Conservation (phyloP, 2,329 filamentous ascomycete genomes). For the Penicillium olsonii region DNA sequence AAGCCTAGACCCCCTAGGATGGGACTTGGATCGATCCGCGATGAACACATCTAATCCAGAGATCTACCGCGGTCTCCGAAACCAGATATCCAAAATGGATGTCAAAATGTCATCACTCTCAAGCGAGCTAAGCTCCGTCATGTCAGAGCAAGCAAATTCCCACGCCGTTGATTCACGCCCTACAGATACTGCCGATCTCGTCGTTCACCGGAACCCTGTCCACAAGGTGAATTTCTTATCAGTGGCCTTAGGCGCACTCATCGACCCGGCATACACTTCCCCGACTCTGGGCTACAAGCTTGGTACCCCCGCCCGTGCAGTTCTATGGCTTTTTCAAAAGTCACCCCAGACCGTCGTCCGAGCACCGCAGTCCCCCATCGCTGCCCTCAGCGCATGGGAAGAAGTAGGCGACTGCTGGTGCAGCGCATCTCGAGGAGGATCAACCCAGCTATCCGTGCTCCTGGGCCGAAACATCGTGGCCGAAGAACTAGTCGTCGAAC, state of each 20-base stretch:
- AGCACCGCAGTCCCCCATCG: slow-evolving; percentile 43
- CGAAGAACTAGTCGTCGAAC: slow-evolving; percentile 70
- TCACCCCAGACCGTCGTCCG: slow-evolving; percentile 7
- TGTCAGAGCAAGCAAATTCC: slow-evolving; percentile 19
- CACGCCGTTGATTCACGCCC: slow-evolving; percentile 20
- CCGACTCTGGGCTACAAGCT: slow-evolving; percentile 47
- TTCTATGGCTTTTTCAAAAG: slow-evolving; percentile 6
- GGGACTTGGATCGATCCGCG: slow-evolving; percentile 9
- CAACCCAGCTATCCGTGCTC: slow-evolving; percentile 44
- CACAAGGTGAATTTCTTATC: slow-evolving; percentile 73
- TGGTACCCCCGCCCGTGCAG: slow-evolving; percentile 19
- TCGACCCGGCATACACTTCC: slow-evolving; percentile 64
- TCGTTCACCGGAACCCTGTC: slow-evolving; percentile 14
- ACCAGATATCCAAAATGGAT: slow-evolving; percentile 30
- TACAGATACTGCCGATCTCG: slow-evolving; percentile 24
- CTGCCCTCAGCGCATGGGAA: slow-evolving; percentile 69
- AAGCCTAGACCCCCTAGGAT: slow-evolving; percentile 6
- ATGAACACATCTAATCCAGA: slow-evolving; percentile 27
- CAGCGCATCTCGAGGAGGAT: slow-evolving; percentile 52
- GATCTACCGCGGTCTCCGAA: slow-evolving; percentile 27
- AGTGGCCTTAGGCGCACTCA: slow-evolving; percentile 62
- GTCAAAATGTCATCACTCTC: slow-evolving; percentile 35
- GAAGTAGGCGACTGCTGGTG: slow-evolving; percentile 91
- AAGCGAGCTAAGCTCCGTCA: slow-evolving; percentile 28
- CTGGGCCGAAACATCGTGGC: slow-evolving; percentile 59